phyloP scores from a whole-genome alignment of 306 rosid genomes.

The Acacia crassicarpa region DNA sequence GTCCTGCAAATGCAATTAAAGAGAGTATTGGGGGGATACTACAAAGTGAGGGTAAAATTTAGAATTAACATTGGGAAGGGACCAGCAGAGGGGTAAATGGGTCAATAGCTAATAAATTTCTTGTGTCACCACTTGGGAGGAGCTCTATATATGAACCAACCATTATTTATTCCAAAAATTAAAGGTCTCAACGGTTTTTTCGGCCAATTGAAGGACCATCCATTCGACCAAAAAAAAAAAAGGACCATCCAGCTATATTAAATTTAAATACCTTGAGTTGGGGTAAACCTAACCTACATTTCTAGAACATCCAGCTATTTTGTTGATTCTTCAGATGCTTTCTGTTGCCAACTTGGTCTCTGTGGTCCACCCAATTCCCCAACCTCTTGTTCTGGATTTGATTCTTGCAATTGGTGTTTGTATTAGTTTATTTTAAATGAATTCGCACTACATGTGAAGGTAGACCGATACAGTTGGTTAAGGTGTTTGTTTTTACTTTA shows the following conservation, averaged over 20 bases:
- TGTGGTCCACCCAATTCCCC: neutral
- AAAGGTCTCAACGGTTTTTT: neutral
- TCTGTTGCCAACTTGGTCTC: neutral
- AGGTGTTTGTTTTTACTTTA: no score
- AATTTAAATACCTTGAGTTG: neutral
- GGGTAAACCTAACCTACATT: neutral
- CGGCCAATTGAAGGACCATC: neutral
- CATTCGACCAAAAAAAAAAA: no score
- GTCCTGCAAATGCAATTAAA: neutral
- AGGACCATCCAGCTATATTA: neutral
- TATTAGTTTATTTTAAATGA: no score
- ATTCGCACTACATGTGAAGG: no score
- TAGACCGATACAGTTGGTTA: no score
- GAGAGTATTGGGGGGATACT: neutral
- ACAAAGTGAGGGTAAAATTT: neutral
- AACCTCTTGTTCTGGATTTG: neutral
- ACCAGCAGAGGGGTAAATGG: neutral
- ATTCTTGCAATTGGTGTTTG: no score
- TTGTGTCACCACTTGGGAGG: neutral
- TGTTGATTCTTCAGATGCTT: neutral
- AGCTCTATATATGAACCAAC: neutral
- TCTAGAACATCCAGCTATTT: neutral
- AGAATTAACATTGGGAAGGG: neutral
- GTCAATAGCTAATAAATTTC: neutral
- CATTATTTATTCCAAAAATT: neutral